Evolutionary conservation across 768 basidiomycete genomes (phyloP).

Genomic region (Hypsizygus marmoreus): DNA sequence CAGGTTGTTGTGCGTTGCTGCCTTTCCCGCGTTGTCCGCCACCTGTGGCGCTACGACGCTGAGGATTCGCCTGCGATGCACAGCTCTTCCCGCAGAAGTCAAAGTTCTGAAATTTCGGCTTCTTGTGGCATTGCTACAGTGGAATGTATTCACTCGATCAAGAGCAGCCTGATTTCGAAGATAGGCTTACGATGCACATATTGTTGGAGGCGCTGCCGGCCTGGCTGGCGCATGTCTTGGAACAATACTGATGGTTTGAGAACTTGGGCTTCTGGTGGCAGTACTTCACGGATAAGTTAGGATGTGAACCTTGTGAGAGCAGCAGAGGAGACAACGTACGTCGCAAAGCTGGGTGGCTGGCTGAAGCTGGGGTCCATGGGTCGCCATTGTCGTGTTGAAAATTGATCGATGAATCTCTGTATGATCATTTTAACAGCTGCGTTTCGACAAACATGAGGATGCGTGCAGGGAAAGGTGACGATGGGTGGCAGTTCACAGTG

Average conservation of each 20-base stretch:
- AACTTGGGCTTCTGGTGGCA: conserved; percentile 54
- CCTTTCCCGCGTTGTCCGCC: conserved; percentile 16
- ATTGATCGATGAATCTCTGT: too few species aligned
- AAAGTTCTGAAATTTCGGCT: conserved; percentile 59
- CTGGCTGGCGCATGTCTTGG: conserved; percentile 55
- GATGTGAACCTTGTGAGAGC: background rate
- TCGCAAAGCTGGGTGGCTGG: conserved; percentile 39
- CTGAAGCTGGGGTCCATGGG: conserved; percentile 15
- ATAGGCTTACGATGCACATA: conserved; percentile 44
- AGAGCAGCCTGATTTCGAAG: conserved; percentile 19
- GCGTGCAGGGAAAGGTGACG: too few species aligned
- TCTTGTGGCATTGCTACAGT: conserved; percentile 54
- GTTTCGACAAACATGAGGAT: too few species aligned
- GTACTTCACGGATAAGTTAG: conserved; percentile 35
- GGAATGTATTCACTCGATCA: conserved; percentile 15
- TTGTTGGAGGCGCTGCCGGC: conserved; percentile 31
- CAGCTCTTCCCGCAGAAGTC: conserved; percentile 70
- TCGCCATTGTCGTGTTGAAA: too few species aligned
- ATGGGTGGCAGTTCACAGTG: too few species aligned
- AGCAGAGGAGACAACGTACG: conserved; percentile 26
- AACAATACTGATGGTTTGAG: conserved; percentile 47
- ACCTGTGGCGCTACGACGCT: conserved; percentile 21
- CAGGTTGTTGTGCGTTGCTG: conserved; percentile 21
- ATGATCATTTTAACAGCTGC: too few species aligned
- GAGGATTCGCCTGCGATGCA: conserved; percentile 45